Evolutionary conservation across 495 filamentous ascomycete species (phyloP), one percentile per base, ranked within the genome.

Genomic region (Diplogelasinospora grovesii): DNA sequence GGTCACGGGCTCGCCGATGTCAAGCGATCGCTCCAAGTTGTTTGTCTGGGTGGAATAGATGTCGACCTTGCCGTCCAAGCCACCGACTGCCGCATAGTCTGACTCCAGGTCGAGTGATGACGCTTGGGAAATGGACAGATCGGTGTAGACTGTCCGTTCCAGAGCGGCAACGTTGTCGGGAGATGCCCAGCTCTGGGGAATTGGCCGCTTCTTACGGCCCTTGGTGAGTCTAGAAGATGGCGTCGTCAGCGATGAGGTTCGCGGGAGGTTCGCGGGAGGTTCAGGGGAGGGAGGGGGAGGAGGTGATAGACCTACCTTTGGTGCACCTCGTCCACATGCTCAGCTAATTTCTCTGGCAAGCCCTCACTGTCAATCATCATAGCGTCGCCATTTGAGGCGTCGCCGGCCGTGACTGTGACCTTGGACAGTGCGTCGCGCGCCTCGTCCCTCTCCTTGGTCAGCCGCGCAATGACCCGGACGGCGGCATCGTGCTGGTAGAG

Each of bases 401-500:
- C 74, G 22, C 74, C 69, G 15, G 49, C 42, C 11, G 77, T 76
- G 34, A 94, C 76, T 1, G 81, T 83, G 9, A 97, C 75, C 55
- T 84, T 85, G 8, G 86, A 86, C 22, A 97, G 72, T n/a, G 93
- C 87, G 63, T 94, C 85, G 49, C 90, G 70, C 20, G 92, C 89
- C 57, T 97, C 90, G 53, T 97, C 90, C 38, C 93, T 69, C 66
- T 98, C 92, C 53, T 74, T 79, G 13, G 86, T 83, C 56, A 98
- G 56, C 22, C 93, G 77, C 27, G 86, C 88, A 63, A 97, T 94
- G 36, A 98, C 92, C 41, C 93, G 74, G 5, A 90, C 79, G 25
- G 92, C 92, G 7, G 90, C 93, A 73, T 98, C 92, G 52, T 96
- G 82, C 62, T 96, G 89, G 62, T 98, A 98, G 24, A 98, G 74